Conservation (phyloP, 345 rosid genomes). For the Pugionium dolabratum region DNA sequence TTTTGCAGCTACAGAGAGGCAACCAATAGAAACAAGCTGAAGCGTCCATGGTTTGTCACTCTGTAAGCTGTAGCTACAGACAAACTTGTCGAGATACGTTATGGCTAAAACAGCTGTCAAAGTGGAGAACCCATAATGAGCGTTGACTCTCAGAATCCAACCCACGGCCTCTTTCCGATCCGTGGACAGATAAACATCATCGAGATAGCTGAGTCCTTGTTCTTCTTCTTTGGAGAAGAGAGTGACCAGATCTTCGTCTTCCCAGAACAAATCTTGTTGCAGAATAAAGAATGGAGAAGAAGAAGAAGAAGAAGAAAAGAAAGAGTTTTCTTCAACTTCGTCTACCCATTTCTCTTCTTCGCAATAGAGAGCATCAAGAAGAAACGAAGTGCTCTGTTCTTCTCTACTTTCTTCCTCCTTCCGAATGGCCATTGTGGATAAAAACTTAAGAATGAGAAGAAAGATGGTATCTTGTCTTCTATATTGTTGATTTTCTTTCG, state of each 20-base stretch:
- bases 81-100: conserved; percentile 83
- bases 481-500: conserved; percentile 3
- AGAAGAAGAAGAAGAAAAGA: conserved; percentile 34
- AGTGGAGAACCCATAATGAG: conserved; percentile 67
- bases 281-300: conserved; percentile 44
- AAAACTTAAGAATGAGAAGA: conserved; percentile 46
- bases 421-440: conserved; percentile 51
- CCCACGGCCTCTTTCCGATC: conserved; percentile 69
- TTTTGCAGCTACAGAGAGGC: conserved; percentile 91
- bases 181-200: conserved; percentile 37
- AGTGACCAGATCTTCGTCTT: conserved; percentile 69
- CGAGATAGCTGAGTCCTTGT: conserved; percentile 35
- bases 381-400: conserved; percentile 40
- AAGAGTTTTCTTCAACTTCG: conserved; percentile 33
- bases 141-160: conserved; percentile 75
- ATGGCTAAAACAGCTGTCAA: conserved; percentile 75
- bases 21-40: conserved; percentile 83
- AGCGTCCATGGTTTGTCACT: conserved; percentile 86
- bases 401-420: conserved; percentile 33
- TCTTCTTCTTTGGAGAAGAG: conserved; percentile 65
- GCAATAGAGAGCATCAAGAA: conserved; percentile 70
- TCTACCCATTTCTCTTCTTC: conserved; percentile 72
- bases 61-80: conserved; percentile 50
- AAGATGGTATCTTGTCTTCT: conserved; percentile 34
- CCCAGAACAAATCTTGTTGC: conserved; percentile 79